Evolutionary conservation across 352 stramenopile genomes (phyloP).

Genomic region (Phytophthora pinifolia): DNA sequence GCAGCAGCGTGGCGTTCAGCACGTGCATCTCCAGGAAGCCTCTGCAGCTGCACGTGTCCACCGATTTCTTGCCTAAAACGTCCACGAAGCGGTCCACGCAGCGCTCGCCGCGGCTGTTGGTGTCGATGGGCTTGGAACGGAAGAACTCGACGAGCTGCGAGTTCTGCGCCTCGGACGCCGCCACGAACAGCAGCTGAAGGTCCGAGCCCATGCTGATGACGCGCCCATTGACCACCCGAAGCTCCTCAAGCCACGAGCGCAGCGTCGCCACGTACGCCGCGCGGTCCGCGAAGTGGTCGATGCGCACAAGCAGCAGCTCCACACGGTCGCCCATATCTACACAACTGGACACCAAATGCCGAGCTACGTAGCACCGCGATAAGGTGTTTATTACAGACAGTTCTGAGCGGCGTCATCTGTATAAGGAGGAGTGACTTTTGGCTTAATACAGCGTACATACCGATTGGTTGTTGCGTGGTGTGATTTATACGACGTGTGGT

Average conservation of each 20-base stretch:
- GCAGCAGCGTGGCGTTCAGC: constrained; percentile 56
- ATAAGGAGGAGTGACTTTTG: too few relatives aligned
- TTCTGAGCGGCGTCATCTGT: too few relatives aligned
- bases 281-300: constrained; percentile 72
- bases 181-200: constrained; percentile 65
- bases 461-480: neutral
- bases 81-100: constrained; percentile 80
- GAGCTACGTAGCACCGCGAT: too few relatives aligned
- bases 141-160: constrained; percentile 49
- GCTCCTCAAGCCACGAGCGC: constrained; percentile 57
- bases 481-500: too few relatives aligned
- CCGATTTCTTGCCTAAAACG: constrained; percentile 53
- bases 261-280: constrained; percentile 56
- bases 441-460: too few relatives aligned
- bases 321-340: constrained; percentile 15
- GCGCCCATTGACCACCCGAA: constrained; percentile 49
- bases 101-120: constrained; percentile 51
- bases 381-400: too few relatives aligned
- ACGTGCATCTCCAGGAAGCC: constrained; percentile 84
- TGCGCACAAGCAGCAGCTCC: constrained; percentile 65
- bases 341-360: too few relatives aligned
- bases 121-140: constrained; percentile 51
- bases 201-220: constrained; percentile 57
- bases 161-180: constrained; percentile 40
- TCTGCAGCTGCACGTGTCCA: constrained; percentile 45